A percentile compares a stretch with the other conserved stretches of the same genome.
Conservation (phyloP, 2,329 filamentous ascomycete genomes). For the Lomentospora prolificans region DNA sequence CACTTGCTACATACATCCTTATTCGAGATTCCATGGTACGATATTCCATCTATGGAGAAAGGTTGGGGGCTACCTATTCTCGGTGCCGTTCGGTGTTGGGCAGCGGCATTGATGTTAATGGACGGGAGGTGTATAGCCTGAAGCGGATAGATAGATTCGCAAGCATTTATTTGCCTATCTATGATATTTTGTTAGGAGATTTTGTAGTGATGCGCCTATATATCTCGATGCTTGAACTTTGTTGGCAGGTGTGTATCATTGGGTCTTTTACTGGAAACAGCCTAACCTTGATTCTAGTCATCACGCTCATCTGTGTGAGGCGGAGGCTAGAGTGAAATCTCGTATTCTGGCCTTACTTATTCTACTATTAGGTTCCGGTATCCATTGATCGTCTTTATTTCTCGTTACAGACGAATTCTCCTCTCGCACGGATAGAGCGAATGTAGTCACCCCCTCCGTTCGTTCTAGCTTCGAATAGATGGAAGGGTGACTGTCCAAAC, state of each 20-base stretch:
- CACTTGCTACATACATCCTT: no score
- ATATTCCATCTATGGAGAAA: background rate
- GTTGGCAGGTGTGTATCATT: background rate
- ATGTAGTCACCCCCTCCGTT: no score
- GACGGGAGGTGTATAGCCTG: background rate
- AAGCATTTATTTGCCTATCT: background rate
- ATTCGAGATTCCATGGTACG: background rate
- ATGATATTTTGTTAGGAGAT: no score
- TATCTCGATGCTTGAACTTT: no score
- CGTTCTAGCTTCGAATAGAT: no score
- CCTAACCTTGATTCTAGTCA: background rate
- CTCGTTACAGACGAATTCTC: no score
- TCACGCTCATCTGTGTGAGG: background rate
- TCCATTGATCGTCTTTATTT: no score
- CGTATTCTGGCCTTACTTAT: background rate
- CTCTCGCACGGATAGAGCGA: no score
- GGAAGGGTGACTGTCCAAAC: no score
- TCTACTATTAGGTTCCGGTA: no score
- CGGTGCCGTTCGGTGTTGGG: background rate
- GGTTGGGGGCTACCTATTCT: background rate
- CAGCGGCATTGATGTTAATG: slow-evolving; percentile 1
- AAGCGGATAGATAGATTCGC: background rate
- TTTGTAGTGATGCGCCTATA: no score
- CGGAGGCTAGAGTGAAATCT: background rate
- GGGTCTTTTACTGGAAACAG: background rate